These are phyloP conservation scores for Phanerochaete carnosa DNA, from an alignment of 768 basidiomycete genomes.

Conservation along the genomic window DNA sequence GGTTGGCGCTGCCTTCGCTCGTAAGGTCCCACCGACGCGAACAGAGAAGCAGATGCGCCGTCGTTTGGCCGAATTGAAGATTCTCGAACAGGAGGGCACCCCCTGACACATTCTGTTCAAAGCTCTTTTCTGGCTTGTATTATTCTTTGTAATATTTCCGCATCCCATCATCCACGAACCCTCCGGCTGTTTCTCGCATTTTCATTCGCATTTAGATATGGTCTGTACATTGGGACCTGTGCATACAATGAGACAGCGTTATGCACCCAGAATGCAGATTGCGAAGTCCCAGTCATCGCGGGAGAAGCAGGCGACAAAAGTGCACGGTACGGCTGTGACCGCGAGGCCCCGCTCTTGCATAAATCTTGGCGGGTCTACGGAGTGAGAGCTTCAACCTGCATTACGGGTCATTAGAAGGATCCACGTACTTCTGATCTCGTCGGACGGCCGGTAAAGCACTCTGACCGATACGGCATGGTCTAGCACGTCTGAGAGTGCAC, in stretches of 20 bases:
- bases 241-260: neutral
- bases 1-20: constrained; percentile 73
- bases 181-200: neutral
- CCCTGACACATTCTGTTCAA: constrained; percentile 13
- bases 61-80: constrained; percentile 74
- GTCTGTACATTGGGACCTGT: neutral
- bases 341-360: constrained; percentile 32
- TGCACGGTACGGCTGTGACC: constrained; percentile 50
- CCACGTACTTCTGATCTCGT: constrained; percentile 28
- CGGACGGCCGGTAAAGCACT: constrained; percentile 39
- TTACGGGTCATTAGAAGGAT: neutral
- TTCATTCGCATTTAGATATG: neutral
- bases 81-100: constrained; percentile 59
- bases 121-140: neutral
- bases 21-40: constrained; percentile 83
- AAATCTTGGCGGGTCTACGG: constrained; percentile 20
- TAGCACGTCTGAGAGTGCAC: constrained; percentile 16
- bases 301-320: constrained; percentile 39
- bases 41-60: constrained; percentile 90
- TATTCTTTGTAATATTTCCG: neutral
- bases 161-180: neutral
- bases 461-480: constrained; percentile 38
- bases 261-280: constrained; percentile 40
- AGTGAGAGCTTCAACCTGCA: neutral
- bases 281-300: constrained; percentile 55